Conservation (phyloP, 371 early-diverging fungal genomes). For the Chytridium lagenaria region DNA sequence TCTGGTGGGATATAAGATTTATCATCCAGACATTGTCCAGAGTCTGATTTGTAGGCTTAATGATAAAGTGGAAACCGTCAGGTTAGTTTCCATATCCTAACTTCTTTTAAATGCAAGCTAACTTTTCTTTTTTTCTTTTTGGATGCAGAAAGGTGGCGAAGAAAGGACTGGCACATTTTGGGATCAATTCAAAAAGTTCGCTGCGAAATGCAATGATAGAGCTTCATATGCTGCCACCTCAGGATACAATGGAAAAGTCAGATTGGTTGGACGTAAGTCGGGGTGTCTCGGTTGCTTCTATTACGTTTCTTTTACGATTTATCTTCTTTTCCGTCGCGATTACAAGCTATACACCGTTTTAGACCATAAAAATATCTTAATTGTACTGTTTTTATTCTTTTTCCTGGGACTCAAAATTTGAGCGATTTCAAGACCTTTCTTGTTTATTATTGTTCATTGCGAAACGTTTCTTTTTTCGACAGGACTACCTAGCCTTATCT, state of each 20-base stretch:
- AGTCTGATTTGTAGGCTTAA: constrained; percentile 41
- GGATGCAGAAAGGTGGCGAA: constrained; percentile 34
- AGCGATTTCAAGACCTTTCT: background rate
- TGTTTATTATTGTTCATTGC: background rate
- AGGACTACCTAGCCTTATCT: too few relatives aligned
- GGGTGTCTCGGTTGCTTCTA: too few relatives aligned
- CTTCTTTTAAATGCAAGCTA: background rate
- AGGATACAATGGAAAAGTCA: background rate
- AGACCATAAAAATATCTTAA: too few relatives aligned
- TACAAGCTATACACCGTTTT: too few relatives aligned
- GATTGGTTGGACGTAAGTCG: constrained; percentile 38
- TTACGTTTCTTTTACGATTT: too few relatives aligned
- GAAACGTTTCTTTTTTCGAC: too few relatives aligned
- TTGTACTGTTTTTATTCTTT: too few relatives aligned
- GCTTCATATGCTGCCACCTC: constrained; percentile 37
- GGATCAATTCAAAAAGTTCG: constrained; percentile 40
- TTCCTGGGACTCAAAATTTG: too few relatives aligned
- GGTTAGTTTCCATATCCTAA: constrained; percentile 24
- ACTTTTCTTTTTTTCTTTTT: background rate
- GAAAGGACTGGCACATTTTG: constrained; percentile 42
- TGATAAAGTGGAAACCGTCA: constrained; percentile 42
- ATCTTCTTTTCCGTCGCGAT: too few relatives aligned
- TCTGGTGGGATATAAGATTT: constrained; percentile 44
- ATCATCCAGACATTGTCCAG: constrained; percentile 41
- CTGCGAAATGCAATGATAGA: constrained; percentile 39